Evolutionary conservation across 2,329 filamentous ascomycete species (phyloP).

Genomic region (Beauveria australis): DNA sequence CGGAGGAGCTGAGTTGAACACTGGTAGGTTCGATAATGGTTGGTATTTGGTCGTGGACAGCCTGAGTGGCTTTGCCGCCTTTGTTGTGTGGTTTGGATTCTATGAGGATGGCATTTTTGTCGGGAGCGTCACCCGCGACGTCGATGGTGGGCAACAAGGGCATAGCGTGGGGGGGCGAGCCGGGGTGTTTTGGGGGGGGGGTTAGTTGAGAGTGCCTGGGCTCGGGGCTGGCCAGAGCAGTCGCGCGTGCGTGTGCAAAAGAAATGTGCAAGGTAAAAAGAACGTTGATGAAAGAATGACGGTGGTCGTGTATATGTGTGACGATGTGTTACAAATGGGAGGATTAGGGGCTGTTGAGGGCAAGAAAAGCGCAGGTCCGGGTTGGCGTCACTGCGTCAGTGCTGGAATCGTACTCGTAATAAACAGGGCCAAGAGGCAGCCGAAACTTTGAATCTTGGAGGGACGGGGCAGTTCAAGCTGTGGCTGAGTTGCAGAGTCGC

Average conservation of each 20-base stretch:
- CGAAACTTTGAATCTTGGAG: too few relatives aligned
- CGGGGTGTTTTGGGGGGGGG: background rate
- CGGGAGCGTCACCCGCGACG: background rate
- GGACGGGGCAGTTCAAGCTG: too few relatives aligned
- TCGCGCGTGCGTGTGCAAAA: background rate
- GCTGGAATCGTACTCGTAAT: too few relatives aligned
- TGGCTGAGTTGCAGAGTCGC: too few relatives aligned
- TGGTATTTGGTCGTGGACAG: constrained; percentile 5
- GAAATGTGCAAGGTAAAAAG: too few relatives aligned
- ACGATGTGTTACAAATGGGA: too few relatives aligned
- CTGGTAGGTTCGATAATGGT: background rate
- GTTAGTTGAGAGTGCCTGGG: background rate
- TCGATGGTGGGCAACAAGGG: background rate
- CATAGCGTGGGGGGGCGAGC: background rate
- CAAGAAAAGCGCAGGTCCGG: too few relatives aligned
- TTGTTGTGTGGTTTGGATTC: constrained; percentile 3
- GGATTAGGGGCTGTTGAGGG: too few relatives aligned
- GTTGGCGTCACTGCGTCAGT: too few relatives aligned
- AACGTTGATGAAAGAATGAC: too few relatives aligned
- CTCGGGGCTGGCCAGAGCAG: background rate
- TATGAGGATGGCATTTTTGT: background rate
- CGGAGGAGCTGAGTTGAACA: background rate
- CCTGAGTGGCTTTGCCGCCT: constrained; percentile 1
- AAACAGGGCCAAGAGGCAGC: too few relatives aligned
- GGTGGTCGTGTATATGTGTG: too few relatives aligned